Evolutionary conservation across 1,139 yeast species (phyloP).

Genomic region (Candida dubliniensis): DNA sequence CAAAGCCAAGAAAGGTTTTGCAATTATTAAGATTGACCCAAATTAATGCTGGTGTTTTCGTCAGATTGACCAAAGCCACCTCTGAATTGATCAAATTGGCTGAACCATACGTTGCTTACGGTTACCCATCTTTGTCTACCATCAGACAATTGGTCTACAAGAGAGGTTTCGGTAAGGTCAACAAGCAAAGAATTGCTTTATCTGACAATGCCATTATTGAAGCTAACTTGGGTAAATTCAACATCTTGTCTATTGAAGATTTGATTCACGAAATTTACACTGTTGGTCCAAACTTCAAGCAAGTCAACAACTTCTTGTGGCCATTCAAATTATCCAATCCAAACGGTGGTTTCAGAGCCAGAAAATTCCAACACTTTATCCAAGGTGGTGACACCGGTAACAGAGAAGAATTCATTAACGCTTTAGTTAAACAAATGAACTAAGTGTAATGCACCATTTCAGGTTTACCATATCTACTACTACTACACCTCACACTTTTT

Average conservation of each 20-base stretch:
- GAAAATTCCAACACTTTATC: conserved; percentile 99
- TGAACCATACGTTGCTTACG: conserved; percentile 99
- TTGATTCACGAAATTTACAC: conserved; percentile 98
- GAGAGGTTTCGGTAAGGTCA: conserved; percentile 99
- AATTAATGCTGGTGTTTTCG: conserved; percentile 98
- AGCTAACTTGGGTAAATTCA: conserved; percentile 92
- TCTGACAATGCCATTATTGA: conserved; percentile 94
- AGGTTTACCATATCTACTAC: background rate
- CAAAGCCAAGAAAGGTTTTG: conserved; percentile 99
- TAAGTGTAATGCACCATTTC: conserved; percentile 32
- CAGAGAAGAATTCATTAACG: conserved; percentile 98
- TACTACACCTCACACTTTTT: conserved; percentile 2
- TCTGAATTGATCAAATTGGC: conserved; percentile 93
- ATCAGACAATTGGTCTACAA: conserved; percentile 97
- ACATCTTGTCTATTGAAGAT: conserved; percentile 95
- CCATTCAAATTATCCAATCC: conserved; percentile 99
- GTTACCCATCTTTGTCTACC: conserved; percentile 97
- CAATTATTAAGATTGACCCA: conserved; percentile 97
- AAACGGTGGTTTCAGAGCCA: conserved; percentile 99
- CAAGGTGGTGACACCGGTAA: conserved; percentile 99
- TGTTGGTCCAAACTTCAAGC: conserved; percentile 99
- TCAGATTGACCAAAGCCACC: conserved; percentile 98
- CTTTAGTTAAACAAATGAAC: conserved; percentile 96
- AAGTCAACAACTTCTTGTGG: conserved; percentile 99
- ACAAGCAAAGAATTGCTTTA: conserved; percentile 97